Conservation (phyloP, 2,329 filamentous ascomycete genomes). For the Fusarium solani-melongenae region DNA sequence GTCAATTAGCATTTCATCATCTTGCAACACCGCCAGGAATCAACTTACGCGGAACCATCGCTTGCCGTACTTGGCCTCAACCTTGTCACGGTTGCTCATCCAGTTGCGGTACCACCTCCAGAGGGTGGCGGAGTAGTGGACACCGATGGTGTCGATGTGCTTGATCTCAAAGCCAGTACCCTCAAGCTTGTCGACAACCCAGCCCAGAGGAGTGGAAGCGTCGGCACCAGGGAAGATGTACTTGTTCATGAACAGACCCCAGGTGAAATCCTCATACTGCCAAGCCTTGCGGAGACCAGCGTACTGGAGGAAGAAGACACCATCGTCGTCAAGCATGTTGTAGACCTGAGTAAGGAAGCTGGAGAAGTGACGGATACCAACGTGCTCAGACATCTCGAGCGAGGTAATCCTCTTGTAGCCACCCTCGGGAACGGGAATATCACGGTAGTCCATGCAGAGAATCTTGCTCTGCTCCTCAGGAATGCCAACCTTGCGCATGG, state of each 20-base stretch:
- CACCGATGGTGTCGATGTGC: constrained; percentile 89
- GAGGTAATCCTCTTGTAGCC: constrained; percentile 94
- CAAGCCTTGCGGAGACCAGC: constrained; percentile 93
- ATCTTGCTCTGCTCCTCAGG: constrained; percentile 90
- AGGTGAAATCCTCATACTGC: constrained; percentile 98
- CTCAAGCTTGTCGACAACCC: constrained; percentile 87
- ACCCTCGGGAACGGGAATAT: constrained; percentile 79
- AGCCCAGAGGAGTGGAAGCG: constrained; percentile 91
- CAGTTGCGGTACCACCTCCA: constrained; percentile 99
- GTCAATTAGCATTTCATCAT: background rate
- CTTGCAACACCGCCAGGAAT: background rate
- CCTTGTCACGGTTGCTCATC: constrained; percentile 92
- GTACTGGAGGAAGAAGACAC: constrained; percentile 95
- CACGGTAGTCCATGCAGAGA: constrained; percentile 96
- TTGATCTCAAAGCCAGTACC: constrained; percentile 80
- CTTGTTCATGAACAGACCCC: constrained; percentile 99
- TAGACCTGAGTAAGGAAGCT: constrained; percentile 87
- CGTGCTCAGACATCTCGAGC: constrained; percentile 98
- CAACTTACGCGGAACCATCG: constrained; percentile 91
- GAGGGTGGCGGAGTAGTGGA: constrained; percentile 95
- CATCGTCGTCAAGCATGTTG: constrained; percentile 96
- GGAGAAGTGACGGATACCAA: constrained; percentile 89
- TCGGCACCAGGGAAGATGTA: constrained; percentile 98
- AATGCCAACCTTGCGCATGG: constrained; percentile 83
- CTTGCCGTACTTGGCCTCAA: constrained; percentile 93